Percentiles rank a stretch among this genome's conserved stretches.
Conservation (phyloP, 1,284 basidiomycete species). For the Apiotrichum brassicae region DNA sequence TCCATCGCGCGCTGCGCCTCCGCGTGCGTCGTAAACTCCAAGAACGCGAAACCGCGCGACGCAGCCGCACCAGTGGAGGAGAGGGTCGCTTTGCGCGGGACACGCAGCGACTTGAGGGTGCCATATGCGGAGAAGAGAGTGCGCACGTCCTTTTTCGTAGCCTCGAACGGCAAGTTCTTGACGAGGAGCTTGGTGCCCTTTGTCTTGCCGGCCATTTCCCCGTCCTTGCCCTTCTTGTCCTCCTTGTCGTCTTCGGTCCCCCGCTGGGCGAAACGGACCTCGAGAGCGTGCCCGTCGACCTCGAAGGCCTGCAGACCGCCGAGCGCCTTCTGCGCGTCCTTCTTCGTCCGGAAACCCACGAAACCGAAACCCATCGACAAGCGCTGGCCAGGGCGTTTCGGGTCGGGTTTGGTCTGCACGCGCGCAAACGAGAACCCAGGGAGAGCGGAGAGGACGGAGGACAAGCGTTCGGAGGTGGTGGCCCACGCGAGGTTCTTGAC, state of each 20-base stretch:
- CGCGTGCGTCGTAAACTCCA: slow-evolving; percentile 79
- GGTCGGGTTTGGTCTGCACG: slow-evolving; percentile 84
- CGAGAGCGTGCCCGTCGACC: slow-evolving; percentile 79
- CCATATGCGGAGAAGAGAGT: slow-evolving; percentile 84
- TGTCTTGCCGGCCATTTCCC: slow-evolving; percentile 41
- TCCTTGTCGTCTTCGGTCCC: slow-evolving; percentile 61
- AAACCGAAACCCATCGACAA: slow-evolving; percentile 96
- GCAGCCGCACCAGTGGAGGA: slow-evolving; percentile 51
- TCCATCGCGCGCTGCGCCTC: slow-evolving; percentile 82
- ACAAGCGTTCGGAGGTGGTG: slow-evolving; percentile 72
- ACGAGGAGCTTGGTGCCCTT: slow-evolving; percentile 84
- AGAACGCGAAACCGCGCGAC: slow-evolving; percentile 84
- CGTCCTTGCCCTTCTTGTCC: slow-evolving; percentile 29
- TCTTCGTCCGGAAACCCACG: slow-evolving; percentile 74
- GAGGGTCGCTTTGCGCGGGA: slow-evolving; percentile 80
- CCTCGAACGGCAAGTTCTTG: slow-evolving; percentile 97
- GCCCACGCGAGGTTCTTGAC: slow-evolving; percentile 90
- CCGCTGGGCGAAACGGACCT: slow-evolving; percentile 80
- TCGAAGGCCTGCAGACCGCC: slow-evolving; percentile 73
- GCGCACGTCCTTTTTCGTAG: slow-evolving; percentile 83
- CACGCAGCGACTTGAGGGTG: slow-evolving; percentile 79
- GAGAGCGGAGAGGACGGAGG: slow-evolving; percentile 65
- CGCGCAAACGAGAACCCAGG: slow-evolving; percentile 81
- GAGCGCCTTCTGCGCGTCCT: slow-evolving; percentile 69
- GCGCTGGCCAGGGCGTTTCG: slow-evolving; percentile 57